Evolutionary conservation across 2,329 filamentous ascomycete species (phyloP), one percentile per base, ranked within the genome.

Genomic region (Paecilomyces dactylethromorphus): DNA sequence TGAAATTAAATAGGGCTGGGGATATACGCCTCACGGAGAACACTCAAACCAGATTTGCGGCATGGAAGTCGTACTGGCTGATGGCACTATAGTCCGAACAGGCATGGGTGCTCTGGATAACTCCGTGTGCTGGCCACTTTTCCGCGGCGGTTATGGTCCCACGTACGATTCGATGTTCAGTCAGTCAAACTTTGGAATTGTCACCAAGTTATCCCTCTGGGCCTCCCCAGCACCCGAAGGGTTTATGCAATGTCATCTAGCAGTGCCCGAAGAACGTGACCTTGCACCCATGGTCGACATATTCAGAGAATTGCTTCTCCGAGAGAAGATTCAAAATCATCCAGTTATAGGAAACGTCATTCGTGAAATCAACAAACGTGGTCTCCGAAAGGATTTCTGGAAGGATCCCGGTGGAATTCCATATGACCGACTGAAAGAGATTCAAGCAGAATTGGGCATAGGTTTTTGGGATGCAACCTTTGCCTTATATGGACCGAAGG

Each of bases 121-220:
- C 32, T 35, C 32, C 3, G 32, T 13, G 11, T 35, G 32, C 32
- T 35, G 32, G 32, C 4, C 32, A 12, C 32, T 35, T 3, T 35
- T 35, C 32, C 32, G 32, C 15, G 32, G 32, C 3, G 32, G 32
- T 3, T 35, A 35, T 7, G 32, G 32, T 13, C 32, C 32, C 1
- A 35, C 32, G 15, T 35, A 35, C 32, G 32, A 35, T 13, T 35
- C 32, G 8, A 59, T 64, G 54, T 64, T 64, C 53, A 56, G 39
- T 13, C 63, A 63, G 54, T 62, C 59, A 7, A 63, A 63, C 32
- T 58, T 62, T 18, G 63, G 61, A 12, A 63, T 64, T 53, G 63
- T 64, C n/a, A 62, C 61, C 2, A 64, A 64, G 35, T 21, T 64
- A 54, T 39, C 55, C 13, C 32, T 64, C 22, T 62, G 63, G 61